Base-by-base conservation (phyloP, 108 stramenopile species). In the Parietichytrium sp. region DNA sequence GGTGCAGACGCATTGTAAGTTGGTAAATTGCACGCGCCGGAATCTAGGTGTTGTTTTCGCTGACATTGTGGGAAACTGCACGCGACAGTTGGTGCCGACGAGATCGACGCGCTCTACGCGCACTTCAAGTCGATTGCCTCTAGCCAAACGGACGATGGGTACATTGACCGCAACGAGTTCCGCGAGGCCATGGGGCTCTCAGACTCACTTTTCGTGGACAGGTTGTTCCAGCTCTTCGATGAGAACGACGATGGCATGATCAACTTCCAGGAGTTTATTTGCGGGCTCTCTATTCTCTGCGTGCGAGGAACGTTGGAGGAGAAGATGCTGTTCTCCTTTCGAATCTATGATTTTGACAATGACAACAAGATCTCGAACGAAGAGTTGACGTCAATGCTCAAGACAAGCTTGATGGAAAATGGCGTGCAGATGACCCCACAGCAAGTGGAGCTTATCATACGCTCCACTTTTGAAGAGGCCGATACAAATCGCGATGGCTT, bases 251-350 rank as follows among this genome's bases (percentile, higher is more conserved):
- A 72, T 18, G 55, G 55, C 55, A 42, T 42, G 20, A 72, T 72
- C 55, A 72, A 72, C 55, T 72, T 72, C 42, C 55, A 72, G 55
- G 55, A 72, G 29, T 72, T 72, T 38, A 72, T 72, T 38, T 72
- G 55, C 38, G 55, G 55, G 12, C 55, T 72, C 7, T 72, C 55
- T 4, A 72, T 72, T 18, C 55, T 72, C 55, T 72, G 55, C 55
- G 55, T 72, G 36, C 55, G 55, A 0, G 55, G 55, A 30, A 72
- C 55, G 38, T 23, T 72, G 55, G 55, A 72, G 6, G 55, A 72
- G 25, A 72, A 72, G 55, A 72, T 38, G 15, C 38, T 23, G 20
- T 72, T 72, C 16, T 72, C 55, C 8, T 72, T 72, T 18, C 55
- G 55, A n/a, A 72, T 72, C 55, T 72, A 72, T 23, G 55, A 72